Evolutionary conservation across 257 asterid genomes (phyloP), one percentile per base, ranked within the genome.

Genomic region (Solanum bulbocastanum): DNA sequence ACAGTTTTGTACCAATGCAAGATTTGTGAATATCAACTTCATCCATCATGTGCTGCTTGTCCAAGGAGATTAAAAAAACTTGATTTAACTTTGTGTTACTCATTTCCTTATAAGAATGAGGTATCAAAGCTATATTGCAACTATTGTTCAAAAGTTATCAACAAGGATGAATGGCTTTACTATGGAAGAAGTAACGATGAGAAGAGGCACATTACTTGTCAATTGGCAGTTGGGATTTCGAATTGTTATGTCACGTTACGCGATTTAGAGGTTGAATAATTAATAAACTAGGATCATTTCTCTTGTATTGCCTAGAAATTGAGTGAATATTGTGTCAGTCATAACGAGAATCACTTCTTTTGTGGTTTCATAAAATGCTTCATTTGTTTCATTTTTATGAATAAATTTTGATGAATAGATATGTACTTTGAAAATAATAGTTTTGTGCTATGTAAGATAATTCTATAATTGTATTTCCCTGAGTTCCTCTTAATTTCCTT

Each of bases 181-280:
- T 81, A 81, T 81, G 85, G 85, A 81, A 81, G 85, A 81, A 81
- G 66, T 46, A 81, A 30, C 0, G 85, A 81, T 35, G 85, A 81
- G 85, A 81, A 30, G 85, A 81, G 85, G 14, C 85, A 81, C 16
- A 81, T 81, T 46, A 81, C 85, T 16, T 81, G 85, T 81, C 85
- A 81, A 81, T 32, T 81, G 16, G 85, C 85, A 1, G 85, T 81
- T 3, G 85, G 85, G 6, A n/a, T 81, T 46, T 81, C 85, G 3
- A 81, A 81, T 81, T 81, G 85, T 49, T 81, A 81, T 30, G 85
- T 81, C 18, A 81, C 68, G 9, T 30, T 81, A 18, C 85, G 85
- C 3, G 68, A 81, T 81, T 46, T 81, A 81, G 85, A 46, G 42
- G 27, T 81, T 1, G 68, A 72, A 1, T 68, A 78, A 46, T 42